Conservation (phyloP, 1,284 basidiomycete species). For the Ceratobasidium sp. region DNA sequence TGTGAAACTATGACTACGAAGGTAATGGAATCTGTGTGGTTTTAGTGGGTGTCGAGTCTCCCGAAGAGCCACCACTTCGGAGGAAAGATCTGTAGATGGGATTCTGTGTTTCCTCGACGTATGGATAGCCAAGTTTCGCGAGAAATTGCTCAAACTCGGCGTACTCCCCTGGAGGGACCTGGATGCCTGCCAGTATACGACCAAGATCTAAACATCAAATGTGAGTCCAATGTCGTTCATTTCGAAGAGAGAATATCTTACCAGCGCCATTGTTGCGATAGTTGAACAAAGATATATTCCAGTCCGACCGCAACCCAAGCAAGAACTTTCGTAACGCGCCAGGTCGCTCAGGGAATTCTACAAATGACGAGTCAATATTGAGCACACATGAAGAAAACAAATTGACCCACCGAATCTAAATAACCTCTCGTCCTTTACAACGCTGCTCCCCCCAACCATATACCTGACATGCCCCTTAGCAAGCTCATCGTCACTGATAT, state of each 20-base stretch:
- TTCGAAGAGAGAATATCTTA: conserved; percentile 55
- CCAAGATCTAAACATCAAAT: conserved; percentile 73
- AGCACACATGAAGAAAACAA: neutral
- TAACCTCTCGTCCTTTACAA: conserved; percentile 85
- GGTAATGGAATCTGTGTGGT: neutral
- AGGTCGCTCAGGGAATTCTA: conserved; percentile 97
- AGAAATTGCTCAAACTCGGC: conserved; percentile 80
- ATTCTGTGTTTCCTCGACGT: conserved; percentile 94
- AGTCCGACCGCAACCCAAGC: conserved; percentile 79
- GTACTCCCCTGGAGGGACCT: conserved; percentile 79
- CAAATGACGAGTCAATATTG: neutral
- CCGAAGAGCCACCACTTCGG: conserved; percentile 36
- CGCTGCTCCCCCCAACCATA: conserved; percentile 87
- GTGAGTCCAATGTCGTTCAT: conserved; percentile 37
- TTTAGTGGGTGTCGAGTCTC: conserved; percentile 23
- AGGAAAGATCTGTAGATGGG: conserved; percentile 85
- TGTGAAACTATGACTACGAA: conserved; percentile 18
- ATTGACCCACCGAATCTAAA: conserved; percentile 83
- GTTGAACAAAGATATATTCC: conserved; percentile 98
- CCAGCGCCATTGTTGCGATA: conserved; percentile 97
- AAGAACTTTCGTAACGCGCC: conserved; percentile 92
- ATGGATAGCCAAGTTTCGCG: conserved; percentile 82
- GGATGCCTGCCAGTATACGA: conserved; percentile 92
- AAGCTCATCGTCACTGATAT: conserved; percentile 95
- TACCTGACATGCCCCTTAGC: conserved; percentile 95